Conservation (phyloP, 257 asterid species). For the Plectranthus barbatus region DNA sequence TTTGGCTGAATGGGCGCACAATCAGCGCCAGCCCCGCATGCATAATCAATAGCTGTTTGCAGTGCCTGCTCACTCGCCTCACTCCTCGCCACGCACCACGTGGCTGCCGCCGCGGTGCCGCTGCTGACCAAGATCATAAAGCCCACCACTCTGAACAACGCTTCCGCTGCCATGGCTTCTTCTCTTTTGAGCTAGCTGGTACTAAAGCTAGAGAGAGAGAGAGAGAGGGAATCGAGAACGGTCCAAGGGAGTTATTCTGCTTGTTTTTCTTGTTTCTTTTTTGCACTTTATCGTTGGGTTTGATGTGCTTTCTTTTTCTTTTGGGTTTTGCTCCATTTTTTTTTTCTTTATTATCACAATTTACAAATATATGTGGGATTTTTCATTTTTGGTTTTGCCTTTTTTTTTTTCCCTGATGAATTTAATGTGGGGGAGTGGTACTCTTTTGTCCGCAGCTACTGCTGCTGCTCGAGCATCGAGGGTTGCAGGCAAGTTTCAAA, state of each 20-base stretch:
- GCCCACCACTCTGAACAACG: conserved; percentile 15
- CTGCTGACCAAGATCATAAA: conserved; percentile 12
- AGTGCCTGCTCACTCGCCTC: conserved; percentile 58
- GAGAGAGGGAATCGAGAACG: conserved; percentile 18
- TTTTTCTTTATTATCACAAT: background rate
- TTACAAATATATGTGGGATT: background rate
- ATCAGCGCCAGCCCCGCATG: conserved; percentile 76
- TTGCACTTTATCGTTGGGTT: conserved; percentile 8
- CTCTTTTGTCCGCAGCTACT: background rate
- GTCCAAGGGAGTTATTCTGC: background rate
- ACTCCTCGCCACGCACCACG: conserved; percentile 90
- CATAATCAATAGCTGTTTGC: conserved; percentile 66
- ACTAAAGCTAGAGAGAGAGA: background rate
- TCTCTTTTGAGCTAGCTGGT: no score
- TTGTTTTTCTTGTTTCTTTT: conserved; percentile 10
- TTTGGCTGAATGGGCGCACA: conserved; percentile 54
- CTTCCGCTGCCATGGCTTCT: conserved; percentile 19
- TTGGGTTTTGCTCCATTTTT: background rate
- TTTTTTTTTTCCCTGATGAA: background rate
- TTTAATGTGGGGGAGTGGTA: background rate
- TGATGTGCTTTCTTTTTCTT: background rate
- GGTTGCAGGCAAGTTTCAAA: conserved; percentile 1
- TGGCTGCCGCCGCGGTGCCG: conserved; percentile 21
- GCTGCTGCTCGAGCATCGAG: conserved; percentile 10
- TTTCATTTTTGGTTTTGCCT: background rate